These are phyloP conservation scores for Laburnicola sp. DNA, from an alignment of 2,329 filamentous ascomycete genomes.

Conservation along the genomic window DNA sequence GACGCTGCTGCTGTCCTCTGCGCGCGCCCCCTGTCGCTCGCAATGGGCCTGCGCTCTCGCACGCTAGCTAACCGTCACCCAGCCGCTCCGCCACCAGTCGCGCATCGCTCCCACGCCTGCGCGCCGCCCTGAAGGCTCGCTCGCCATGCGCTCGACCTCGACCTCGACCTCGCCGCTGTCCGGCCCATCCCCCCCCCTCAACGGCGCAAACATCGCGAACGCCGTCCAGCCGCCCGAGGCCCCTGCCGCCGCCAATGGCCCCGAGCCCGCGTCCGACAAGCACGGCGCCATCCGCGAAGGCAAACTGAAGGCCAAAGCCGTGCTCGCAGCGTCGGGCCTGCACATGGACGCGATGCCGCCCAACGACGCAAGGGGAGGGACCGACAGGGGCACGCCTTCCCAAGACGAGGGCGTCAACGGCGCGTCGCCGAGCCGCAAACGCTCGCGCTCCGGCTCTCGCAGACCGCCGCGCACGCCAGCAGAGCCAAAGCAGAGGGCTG, in stretches of 20 bases:
- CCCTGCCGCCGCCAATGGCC: constrained; percentile 29
- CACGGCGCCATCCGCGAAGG: constrained; percentile 58
- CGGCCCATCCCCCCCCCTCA: constrained; percentile 32
- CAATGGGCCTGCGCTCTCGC: constrained; percentile 24
- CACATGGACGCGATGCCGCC: constrained; percentile 38
- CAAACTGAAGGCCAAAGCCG: constrained; percentile 63
- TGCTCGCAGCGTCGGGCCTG: constrained; percentile 58
- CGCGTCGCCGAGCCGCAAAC: constrained; percentile 57
- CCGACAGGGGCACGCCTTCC: constrained; percentile 35
- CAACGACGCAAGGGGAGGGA: constrained; percentile 26
- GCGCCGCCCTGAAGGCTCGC: constrained; percentile 28
- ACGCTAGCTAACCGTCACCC: constrained; percentile 19
- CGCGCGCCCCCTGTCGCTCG: constrained; percentile 9
- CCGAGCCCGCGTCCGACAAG: constrained; percentile 32
- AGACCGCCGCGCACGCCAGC: constrained; percentile 48
- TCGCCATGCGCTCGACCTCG: constrained; percentile 44
- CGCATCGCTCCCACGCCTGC: constrained; percentile 34
- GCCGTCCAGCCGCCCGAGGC: constrained; percentile 40
- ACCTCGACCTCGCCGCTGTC: constrained; percentile 22
- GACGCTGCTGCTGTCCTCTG: constrained; percentile 3
- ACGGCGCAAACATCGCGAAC: constrained; percentile 37
- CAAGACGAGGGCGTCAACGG: constrained; percentile 52
- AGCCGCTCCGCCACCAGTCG: constrained; percentile 23
- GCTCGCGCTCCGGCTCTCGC: constrained; percentile 62
- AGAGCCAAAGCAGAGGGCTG: constrained; percentile 45